Evolutionary conservation across 2,329 filamentous ascomycete species (phyloP), one percentile per base, ranked within the genome.

Genomic region (Ilyonectria mors-panacis): DNA sequence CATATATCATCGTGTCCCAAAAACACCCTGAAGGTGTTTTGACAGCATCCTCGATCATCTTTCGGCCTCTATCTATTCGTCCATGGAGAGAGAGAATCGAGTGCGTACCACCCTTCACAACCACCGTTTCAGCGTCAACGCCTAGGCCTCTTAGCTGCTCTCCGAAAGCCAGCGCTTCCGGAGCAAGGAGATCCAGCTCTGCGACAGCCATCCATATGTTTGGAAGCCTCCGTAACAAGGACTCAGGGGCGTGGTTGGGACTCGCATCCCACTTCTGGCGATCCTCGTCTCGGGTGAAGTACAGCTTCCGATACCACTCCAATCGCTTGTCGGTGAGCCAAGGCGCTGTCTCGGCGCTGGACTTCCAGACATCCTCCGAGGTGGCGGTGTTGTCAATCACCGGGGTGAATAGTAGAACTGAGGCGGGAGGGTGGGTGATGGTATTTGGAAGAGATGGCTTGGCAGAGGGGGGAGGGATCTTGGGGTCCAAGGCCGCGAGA

Each of bases 341-440:
- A 17, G 78, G 78, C 17, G 75, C 77, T 35, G 72, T 74, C 48
- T 76, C 74, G 26, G 73, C 74, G 54, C 72, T 76, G 15, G 66
- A 61, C 21, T 69, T 76, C 74, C 74, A 76, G n/a, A 70, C 63
- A 5, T 65, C 63, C 26, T 73, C 55, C 15, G 62, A 56, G 12
- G 78, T 79, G 4, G 79, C 78, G 2, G 77, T 79, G 57, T 78
- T 81, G 65, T 81, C 79, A 6, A 81, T 73, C 7, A 81, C 79
- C 1, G 79, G 79, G 23, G 78, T 73, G 28, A 80, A 73, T 1
- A 77, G 63, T 2, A 77, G 50, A 4, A 76, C 33, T 6, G 70
- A 73, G 7, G 55, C 53, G 30, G 59, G 63, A 30, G 64, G 65
- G 2, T 65, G 47, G 9, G 45, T 4, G n/a, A 64, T 47, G 6